A percentile compares a stretch with the other conserved stretches of the same genome.
Evolutionary conservation across 495 filamentous ascomycete species (phyloP).

Genomic region (Penicillium canariense): DNA sequence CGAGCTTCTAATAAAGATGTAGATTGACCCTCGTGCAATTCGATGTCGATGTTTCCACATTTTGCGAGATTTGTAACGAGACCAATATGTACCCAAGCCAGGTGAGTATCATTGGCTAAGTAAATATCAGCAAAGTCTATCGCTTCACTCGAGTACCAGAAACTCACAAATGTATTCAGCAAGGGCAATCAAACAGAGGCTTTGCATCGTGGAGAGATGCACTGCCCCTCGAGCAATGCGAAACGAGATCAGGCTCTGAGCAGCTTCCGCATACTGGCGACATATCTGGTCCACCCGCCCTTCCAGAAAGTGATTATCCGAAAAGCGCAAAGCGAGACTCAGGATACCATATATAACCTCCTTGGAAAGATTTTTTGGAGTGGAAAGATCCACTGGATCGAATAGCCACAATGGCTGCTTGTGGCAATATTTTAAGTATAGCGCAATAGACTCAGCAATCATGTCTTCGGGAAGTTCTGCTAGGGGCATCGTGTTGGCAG

Average conservation of each 20-base stretch:
- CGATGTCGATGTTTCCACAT: constrained; percentile 38
- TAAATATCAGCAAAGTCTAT: not conserved
- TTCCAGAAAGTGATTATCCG: constrained; percentile 14
- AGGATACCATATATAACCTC: constrained; percentile 42
- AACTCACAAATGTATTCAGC: constrained; percentile 39
- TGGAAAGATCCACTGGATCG: constrained; percentile 33
- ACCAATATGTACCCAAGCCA: constrained; percentile 22
- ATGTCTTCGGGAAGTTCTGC: constrained; percentile 22
- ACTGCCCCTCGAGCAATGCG: constrained; percentile 42
- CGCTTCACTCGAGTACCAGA: no score
- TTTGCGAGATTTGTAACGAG: constrained; percentile 31
- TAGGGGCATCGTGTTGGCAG: constrained; percentile 18
- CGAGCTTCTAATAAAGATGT: constrained; percentile 31
- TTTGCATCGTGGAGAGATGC: constrained; percentile 39
- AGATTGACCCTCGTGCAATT: constrained; percentile 25
- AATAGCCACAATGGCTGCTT: constrained; percentile 47
- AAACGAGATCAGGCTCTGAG: constrained; percentile 37
- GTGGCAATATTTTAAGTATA: constrained; percentile 45
- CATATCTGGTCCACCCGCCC: constrained; percentile 27
- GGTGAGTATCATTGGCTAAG: constrained; percentile 24
- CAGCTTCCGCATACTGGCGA: constrained; percentile 35
- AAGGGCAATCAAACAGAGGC: constrained; percentile 39
- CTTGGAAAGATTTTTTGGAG: constrained; percentile 22
- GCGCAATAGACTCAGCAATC: constrained; percentile 27
- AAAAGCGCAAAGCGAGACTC: constrained; percentile 36